Base-by-base conservation (phyloP, 2,329 filamentous ascomycete genomes). In the Ophiostoma sp. region DNA sequence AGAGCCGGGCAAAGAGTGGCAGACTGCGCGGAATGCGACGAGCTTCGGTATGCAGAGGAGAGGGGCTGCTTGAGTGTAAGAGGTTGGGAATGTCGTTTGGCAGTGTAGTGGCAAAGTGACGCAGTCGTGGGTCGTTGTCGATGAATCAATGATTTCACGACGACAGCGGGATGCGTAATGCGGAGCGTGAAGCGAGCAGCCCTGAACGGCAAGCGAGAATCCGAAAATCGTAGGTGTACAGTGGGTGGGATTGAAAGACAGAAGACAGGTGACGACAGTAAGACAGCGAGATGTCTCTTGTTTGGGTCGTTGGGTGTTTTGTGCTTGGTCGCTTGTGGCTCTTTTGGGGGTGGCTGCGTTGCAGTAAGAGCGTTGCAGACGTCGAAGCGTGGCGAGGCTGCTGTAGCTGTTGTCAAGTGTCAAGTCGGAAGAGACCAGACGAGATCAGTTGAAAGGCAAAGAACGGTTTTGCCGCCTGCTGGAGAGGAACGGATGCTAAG, bases 221-320 rank as follows among this genome's bases (percentile, higher is more conserved):
- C 57, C 57, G 57, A 31, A 4, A 31, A 33, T 35, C 27, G 57
- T 33, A 27, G 8, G 57, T 62, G 27, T 17, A 62, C 57, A 33
- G 57, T 27, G 48, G 44, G n/a, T 23, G 52, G 52, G 52, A 57
- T 33, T 62, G 23, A 33, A 62, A 39, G 62, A 65, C 62, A 39
- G 60, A 31, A 67, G 62, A 69, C 27, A 71, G 64, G 60, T 35
- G 67, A 52, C 36, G 33, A 31, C 15, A 39, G 70, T 67, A 60
- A 68, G 69, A 70, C 69, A 70, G n/a, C 60, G 17, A 54, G 6
- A 62, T 31, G 57, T 62, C 57, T 33, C 23, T 57, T 27, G 52
- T 57, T 27, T 57, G 3, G 17, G 8, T 39, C 36, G 10, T 39
- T n/a, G 17, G 44, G 44, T 48, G 44, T 17, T n/a, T 48, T 48